A percentile compares a stretch with the other conserved stretches of the same genome.
Evolutionary conservation across 306 rosid genomes (phyloP).

Genomic region (Cicer arietinum): DNA sequence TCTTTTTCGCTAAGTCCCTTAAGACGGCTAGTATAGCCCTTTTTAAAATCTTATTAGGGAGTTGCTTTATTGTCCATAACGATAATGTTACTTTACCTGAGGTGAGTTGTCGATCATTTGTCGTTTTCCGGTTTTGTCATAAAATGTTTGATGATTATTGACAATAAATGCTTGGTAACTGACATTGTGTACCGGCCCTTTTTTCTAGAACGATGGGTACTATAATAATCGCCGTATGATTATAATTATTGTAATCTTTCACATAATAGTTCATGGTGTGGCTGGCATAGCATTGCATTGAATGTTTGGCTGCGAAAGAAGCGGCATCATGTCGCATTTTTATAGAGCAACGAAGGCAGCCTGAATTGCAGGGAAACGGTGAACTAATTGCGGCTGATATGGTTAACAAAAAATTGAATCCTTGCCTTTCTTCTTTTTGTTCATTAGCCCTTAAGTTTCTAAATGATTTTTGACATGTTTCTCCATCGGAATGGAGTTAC

Average conservation of each 20-base stretch:
- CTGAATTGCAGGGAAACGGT: background rate
- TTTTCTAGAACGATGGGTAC: background rate
- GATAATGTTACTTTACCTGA: slow-evolving; percentile 12
- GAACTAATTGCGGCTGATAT: background rate
- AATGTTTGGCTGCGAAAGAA: background rate
- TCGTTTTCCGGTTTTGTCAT: background rate
- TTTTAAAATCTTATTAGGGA: slow-evolving; percentile 4
- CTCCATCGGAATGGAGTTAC: slow-evolving; percentile 8
- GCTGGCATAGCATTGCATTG: background rate
- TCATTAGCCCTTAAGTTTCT: background rate
- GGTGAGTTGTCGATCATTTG: background rate
- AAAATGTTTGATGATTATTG: background rate
- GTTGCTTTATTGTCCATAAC: background rate
- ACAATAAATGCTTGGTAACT: slow-evolving; percentile 5
- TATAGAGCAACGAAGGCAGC: background rate
- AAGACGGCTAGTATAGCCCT: background rate
- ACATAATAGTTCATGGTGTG: background rate
- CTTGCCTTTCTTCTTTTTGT: background rate
- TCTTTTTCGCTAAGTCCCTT: background rate
- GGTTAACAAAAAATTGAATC: background rate
- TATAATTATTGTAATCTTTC: slow-evolving; percentile 1
- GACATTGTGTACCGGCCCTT: background rate
- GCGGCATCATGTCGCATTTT: background rate
- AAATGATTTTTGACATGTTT: slow-evolving; percentile 18
- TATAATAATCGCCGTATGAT: background rate